phyloP scores from a whole-genome alignment of 148 eudicot species.

The Vaccinium macrocarpon region DNA sequence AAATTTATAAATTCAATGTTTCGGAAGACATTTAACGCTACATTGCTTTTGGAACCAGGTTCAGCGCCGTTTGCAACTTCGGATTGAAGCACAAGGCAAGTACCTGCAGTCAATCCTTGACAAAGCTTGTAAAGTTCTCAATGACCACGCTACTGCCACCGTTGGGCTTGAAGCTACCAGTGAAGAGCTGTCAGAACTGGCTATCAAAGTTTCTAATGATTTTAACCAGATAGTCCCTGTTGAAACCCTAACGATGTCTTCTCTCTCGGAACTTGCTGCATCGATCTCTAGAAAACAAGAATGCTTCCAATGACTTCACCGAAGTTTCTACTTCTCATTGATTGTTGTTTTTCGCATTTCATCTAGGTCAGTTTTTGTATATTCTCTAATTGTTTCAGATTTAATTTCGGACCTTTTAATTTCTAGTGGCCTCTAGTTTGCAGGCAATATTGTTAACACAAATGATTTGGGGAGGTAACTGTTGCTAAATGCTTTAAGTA shows the following conservation, averaged over 20 bases:
- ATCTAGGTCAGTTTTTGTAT: neutral
- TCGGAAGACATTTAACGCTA: neutral
- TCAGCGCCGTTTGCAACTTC: constrained; percentile 57
- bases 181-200: constrained; percentile 56
- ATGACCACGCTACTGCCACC: constrained; percentile 35
- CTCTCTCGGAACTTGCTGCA: constrained; percentile 23
- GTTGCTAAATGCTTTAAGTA: neutral
- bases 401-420: neutral
- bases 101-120: constrained; percentile 66
- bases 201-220: constrained; percentile 49
- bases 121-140: constrained; percentile 63
- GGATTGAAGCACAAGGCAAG: constrained; percentile 67
- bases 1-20: neutral
- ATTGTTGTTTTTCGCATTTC: neutral
- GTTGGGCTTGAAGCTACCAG: constrained; percentile 55
- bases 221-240: constrained; percentile 24
- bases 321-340: neutral
- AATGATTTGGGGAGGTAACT: neutral
- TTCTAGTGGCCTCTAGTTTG: constrained; percentile 12
- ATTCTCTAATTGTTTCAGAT: neutral
- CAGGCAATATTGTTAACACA: neutral
- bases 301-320: constrained; percentile 19
- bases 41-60: constrained; percentile 35
- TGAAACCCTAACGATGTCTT: constrained; percentile 35
- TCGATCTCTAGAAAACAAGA: constrained; percentile 23